A percentile compares a stretch with the other conserved stretches of the same genome.
These are phyloP conservation scores for Rusavskia elegans DNA, from an alignment of 495 filamentous ascomycete genomes.

Conservation along the genomic window DNA sequence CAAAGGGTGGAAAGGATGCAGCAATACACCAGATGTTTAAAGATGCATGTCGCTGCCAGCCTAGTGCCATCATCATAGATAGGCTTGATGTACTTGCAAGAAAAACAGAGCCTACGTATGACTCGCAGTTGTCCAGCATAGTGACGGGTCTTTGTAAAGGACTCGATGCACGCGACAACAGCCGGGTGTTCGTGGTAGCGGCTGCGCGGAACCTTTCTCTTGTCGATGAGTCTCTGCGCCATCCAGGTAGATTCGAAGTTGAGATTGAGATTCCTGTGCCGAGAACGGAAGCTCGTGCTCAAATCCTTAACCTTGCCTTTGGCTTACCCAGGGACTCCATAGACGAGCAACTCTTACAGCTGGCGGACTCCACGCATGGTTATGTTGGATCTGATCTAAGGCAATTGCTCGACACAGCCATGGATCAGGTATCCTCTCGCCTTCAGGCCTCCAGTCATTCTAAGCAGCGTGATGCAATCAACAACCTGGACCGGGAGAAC, in stretches of 20 bases:
- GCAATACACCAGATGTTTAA: constrained; percentile 56
- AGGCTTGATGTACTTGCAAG: constrained; percentile 60
- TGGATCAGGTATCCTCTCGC: constrained; percentile 26
- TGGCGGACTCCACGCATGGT: constrained; percentile 48
- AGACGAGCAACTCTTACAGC: constrained; percentile 22
- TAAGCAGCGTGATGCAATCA: not conserved
- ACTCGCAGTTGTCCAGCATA: constrained; percentile 11
- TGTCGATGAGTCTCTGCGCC: constrained; percentile 58
- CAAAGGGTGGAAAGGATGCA: constrained; percentile 25
- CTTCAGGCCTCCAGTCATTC: constrained; percentile 1
- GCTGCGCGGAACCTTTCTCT: constrained; percentile 57
- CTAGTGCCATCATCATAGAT: constrained; percentile 74
- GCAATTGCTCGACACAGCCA: constrained; percentile 30
- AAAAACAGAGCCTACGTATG: constrained; percentile 32
- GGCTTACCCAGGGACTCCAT: constrained; percentile 1
- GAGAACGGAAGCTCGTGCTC: constrained; percentile 48
- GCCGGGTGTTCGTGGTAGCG: constrained; percentile 50
- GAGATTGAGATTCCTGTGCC: constrained; percentile 76
- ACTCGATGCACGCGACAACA: constrained; percentile 26
- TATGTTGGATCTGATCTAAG: constrained; percentile 52
- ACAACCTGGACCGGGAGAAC: constrained; percentile 3
- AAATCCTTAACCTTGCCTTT: constrained; percentile 48
- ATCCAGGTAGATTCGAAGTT: constrained; percentile 44
- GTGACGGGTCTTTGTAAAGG: constrained; percentile 26
- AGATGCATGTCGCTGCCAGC: constrained; percentile 52